These are phyloP conservation scores for Amanita pseudoporphyria DNA, from an alignment of 768 basidiomycete species.

Conservation along the genomic window DNA sequence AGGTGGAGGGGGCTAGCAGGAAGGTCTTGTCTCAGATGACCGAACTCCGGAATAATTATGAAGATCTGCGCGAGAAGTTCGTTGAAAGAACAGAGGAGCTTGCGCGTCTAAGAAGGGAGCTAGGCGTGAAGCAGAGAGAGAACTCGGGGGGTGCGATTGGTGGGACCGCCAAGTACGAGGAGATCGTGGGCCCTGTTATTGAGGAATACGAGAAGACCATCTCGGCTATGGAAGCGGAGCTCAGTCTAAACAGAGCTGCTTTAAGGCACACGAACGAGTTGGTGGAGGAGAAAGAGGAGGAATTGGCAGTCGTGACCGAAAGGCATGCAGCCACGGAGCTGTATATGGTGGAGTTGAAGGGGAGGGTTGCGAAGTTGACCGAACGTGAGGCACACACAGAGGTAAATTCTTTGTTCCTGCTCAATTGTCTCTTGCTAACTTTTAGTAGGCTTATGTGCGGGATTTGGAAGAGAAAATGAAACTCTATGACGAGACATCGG, in stretches of 20 bases:
- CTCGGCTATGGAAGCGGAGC: constrained; percentile 86
- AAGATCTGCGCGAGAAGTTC: constrained; percentile 74
- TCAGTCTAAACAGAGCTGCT: constrained; percentile 80
- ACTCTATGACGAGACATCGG: constrained; percentile 68
- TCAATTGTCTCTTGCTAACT: constrained; percentile 9
- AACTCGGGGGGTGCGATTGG: constrained; percentile 51
- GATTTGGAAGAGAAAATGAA: constrained; percentile 93
- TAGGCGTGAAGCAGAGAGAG: constrained; percentile 62
- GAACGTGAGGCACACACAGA: constrained; percentile 92
- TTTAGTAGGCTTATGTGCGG: constrained; percentile 72
- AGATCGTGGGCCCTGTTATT: constrained; percentile 94
- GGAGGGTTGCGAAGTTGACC: constrained; percentile 68
- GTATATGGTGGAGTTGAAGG: constrained; percentile 80
- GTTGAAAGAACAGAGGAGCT: constrained; percentile 87
- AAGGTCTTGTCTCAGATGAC: constrained; percentile 73
- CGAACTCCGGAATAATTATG: constrained; percentile 79
- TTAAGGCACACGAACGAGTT: constrained; percentile 87
- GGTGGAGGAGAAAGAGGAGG: constrained; percentile 85
- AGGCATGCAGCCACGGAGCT: constrained; percentile 72
- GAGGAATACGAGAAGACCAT: constrained; percentile 99
- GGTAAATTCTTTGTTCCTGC: constrained; percentile 29
- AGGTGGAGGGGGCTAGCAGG: constrained; percentile 56
- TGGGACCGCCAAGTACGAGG: constrained; percentile 75
- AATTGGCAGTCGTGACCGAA: constrained; percentile 54
- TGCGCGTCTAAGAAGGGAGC: constrained; percentile 66